phyloP scores from a whole-genome alignment of 805 yeast species.

The Sugiyamaella floridensis region DNA sequence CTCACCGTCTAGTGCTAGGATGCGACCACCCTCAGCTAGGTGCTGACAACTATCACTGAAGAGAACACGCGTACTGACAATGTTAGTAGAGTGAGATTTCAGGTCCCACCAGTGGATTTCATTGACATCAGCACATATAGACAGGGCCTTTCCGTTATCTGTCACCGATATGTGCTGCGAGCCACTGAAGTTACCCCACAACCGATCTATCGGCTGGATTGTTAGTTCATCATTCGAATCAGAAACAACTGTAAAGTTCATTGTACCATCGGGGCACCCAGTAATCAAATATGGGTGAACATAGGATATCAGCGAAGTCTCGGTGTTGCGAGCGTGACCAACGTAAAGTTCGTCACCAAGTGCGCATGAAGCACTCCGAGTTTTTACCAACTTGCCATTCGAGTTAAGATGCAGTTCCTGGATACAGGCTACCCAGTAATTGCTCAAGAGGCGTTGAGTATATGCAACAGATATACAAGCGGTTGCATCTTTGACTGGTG shows the following conservation, averaged over 20 bases:
- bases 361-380: slow-evolving; percentile 1
- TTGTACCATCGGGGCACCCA: slow-evolving; percentile 5
- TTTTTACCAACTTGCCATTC: neutral
- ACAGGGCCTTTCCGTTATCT: slow-evolving; percentile 7
- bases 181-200: slow-evolving; percentile 11
- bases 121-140: slow-evolving; percentile 4
- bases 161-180: slow-evolving; percentile 5
- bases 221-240: neutral
- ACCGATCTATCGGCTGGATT: neutral
- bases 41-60: neutral
- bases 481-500: neutral
- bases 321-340: neutral
- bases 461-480: slow-evolving; percentile 1
- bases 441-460: slow-evolving; percentile 1
- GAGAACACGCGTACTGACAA: neutral
- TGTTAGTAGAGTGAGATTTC: neutral
- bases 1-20: neutral
- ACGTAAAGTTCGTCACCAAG: neutral
- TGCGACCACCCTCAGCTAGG: neutral
- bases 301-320: slow-evolving; percentile 5
- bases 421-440: slow-evolving; percentile 2
- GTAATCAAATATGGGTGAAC: slow-evolving; percentile 8
- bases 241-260: slow-evolving; percentile 4
- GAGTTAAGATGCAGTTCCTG: slow-evolving; percentile 9
- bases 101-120: slow-evolving; percentile 15